Evolutionary conservation across 306 rosid species (phyloP).

Genomic region (Castanea sativa): DNA sequence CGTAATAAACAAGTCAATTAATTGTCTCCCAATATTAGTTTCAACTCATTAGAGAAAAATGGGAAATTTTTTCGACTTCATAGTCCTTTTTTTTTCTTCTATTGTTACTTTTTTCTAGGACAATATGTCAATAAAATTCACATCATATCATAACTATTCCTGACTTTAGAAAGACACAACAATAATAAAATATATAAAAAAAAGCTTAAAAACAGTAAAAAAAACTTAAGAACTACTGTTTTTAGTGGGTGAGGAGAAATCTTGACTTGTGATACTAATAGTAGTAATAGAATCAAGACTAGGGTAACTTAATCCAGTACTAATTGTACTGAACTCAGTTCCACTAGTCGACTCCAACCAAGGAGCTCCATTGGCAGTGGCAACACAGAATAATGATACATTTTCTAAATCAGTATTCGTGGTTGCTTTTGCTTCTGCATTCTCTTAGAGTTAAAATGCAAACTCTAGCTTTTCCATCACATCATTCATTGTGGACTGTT

Average conservation of each 20-base stretch:
- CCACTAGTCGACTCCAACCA: not conserved
- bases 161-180: not conserved
- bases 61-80: too few species aligned
- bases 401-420: not conserved
- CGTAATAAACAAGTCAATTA: too few species aligned
- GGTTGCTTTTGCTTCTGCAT: not conserved
- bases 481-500: conserved; percentile 64
- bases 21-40: too few species aligned
- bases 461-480: conserved; percentile 54
- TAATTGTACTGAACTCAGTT: not conserved
- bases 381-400: not conserved
- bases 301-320: not conserved
- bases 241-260: too few species aligned
- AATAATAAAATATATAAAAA: not conserved
- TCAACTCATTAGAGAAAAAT: too few species aligned
- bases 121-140: too few species aligned
- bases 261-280: not conserved
- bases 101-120: too few species aligned
- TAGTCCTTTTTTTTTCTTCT: too few species aligned
- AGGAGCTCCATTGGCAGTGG: not conserved
- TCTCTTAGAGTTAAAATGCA: conserved; percentile 50
- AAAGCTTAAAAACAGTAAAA: too few species aligned
- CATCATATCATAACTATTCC: too few species aligned
- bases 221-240: not conserved
- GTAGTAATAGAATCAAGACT: not conserved